Base-by-base conservation (phyloP, 2,329 filamentous ascomycete species). In the Gaeumannomyces tritici region DNA sequence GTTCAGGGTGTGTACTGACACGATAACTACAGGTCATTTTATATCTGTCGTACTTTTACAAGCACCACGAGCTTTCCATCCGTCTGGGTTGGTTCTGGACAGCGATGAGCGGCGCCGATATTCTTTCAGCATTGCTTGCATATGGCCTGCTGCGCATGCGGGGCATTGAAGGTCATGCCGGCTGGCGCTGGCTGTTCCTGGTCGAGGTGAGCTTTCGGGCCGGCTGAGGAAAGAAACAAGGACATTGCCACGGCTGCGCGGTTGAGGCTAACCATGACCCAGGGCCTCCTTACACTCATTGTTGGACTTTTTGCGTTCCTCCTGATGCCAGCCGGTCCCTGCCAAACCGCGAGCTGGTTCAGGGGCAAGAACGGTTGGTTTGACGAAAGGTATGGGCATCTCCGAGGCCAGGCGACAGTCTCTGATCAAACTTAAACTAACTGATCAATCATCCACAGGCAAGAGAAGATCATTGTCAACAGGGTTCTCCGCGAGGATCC, bases 391-490 rank as follows among this genome's bases (percentile, higher is more conserved):
- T 71, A 65, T 28, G 18, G 18, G 13, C 33, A 13, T 35, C 5
- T 3, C 33, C 12, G 3, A 35, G 18, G 33, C 18, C 42, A 8
- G 3, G 18, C 42, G 18, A 47, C 42, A 6, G 21, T 21, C 6
- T 47, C 8, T 7, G 42, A 21, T n/a, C 21, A 12, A 21, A 21
- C 7, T 4, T 9, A n/a, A 47, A 47, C 42, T 21, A 3, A 58
- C 15, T 21, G 31, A 6, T 18, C 3, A 31, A 58, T 26, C 6
- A 33, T 29, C 15, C 13, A 59, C 24, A 72, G 80, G 21, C 84
- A 87, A 65, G 81, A 86, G 63, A 75, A 75, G 27, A 87, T 88
- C 63, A 77, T 88, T 2, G 82, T 87, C 54, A 88, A 87, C 66
- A 76, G 86, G 1, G 71, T 79, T 11, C 67, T 80, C 9, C 80